A percentile compares a stretch with the other conserved stretches of the same genome.
These are phyloP conservation scores for Rhodofomes roseus DNA, from an alignment of 1,284 basidiomycete species.

Conservation along the genomic window DNA sequence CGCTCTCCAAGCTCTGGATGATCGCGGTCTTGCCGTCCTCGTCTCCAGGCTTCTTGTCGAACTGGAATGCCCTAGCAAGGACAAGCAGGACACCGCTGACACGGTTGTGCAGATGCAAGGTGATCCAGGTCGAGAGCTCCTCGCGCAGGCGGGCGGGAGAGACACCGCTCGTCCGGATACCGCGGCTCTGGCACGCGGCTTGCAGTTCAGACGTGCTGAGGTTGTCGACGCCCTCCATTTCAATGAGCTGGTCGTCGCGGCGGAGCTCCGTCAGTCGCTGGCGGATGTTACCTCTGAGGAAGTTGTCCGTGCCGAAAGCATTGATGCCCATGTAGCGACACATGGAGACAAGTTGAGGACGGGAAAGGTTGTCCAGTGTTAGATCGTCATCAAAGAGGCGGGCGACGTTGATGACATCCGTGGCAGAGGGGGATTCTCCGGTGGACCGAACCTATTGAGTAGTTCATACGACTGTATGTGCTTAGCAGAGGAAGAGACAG, in stretches of 20 bases:
- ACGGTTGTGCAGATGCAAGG: slow-evolving; percentile 83
- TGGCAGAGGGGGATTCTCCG: slow-evolving; percentile 86
- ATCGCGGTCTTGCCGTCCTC: slow-evolving; percentile 77
- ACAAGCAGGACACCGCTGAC: slow-evolving; percentile 94
- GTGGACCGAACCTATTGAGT: slow-evolving; percentile 79
- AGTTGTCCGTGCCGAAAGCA: slow-evolving; percentile 99
- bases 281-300: slow-evolving; percentile 92
- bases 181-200: slow-evolving; percentile 91
- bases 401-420: slow-evolving; percentile 92
- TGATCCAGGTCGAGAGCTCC: slow-evolving; percentile 92
- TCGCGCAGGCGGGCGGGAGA: slow-evolving; percentile 84
- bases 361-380: slow-evolving; percentile 95
- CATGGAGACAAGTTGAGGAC: slow-evolving; percentile 96
- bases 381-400: slow-evolving; percentile 97
- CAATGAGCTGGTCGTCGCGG: slow-evolving; percentile 92
- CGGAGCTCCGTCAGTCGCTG: slow-evolving; percentile 81
- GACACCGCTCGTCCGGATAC: slow-evolving; percentile 85
- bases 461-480: neutral
- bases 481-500: slow-evolving; percentile 10
- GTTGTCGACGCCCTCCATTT: slow-evolving; percentile 85
- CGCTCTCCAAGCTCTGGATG: slow-evolving; percentile 83
- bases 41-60: slow-evolving; percentile 72
- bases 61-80: slow-evolving; percentile 92
- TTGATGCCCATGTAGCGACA: slow-evolving; percentile 98
- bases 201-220: slow-evolving; percentile 91